phyloP scores from a whole-genome alignment of 306 rosid species.

The Medicago ruthenica region DNA sequence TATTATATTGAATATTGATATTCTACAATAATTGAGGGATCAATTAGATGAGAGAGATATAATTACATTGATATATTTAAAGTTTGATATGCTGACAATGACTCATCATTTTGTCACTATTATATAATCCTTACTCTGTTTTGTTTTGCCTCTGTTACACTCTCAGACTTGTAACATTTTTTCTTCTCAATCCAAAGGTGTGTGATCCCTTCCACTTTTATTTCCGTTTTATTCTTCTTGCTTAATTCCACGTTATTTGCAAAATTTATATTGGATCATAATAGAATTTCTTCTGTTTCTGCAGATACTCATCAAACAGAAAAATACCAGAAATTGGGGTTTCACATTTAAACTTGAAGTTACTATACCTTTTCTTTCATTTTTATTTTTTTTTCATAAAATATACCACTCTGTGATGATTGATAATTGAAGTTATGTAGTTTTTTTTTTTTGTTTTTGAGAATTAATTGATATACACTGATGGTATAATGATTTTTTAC shows the following conservation, averaged over 20 bases:
- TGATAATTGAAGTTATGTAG: too few relatives aligned
- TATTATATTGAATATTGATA: too few relatives aligned
- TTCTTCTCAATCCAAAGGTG: background rate
- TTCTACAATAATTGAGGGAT: background rate
- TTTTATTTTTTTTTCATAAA: too few relatives aligned
- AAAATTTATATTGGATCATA: background rate
- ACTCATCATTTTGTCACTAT: background rate
- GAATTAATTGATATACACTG: slow-evolving; percentile 6
- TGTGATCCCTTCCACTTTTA: background rate
- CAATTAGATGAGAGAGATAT: background rate
- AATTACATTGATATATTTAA: too few relatives aligned
- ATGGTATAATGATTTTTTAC: too few relatives aligned
- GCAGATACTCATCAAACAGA: background rate
- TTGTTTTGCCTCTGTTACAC: background rate
- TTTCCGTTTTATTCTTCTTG: background rate
- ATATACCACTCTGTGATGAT: too few relatives aligned
- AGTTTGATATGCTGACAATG: background rate
- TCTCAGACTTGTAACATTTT: background rate
- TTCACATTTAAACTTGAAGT: too few relatives aligned
- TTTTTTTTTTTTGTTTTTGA: too few relatives aligned
- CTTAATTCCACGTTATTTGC: background rate
- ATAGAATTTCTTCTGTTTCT: background rate
- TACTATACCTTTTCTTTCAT: too few relatives aligned
- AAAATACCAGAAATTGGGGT: background rate
- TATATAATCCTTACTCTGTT: background rate